phyloP scores from a whole-genome alignment of 345 rosid genomes.

The Mallotus nudiflorus region DNA sequence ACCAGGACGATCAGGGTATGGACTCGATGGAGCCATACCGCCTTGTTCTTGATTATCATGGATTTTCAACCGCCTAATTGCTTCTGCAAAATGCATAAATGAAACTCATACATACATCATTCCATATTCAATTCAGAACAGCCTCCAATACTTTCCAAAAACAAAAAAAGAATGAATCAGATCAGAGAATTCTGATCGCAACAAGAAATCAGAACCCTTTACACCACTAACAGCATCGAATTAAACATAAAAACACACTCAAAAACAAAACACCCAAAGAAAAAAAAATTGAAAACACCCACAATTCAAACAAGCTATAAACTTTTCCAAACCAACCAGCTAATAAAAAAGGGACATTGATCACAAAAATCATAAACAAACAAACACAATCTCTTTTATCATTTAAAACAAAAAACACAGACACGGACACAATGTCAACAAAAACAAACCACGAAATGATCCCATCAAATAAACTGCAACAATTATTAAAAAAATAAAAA shows the following conservation, averaged over 20 bases:
- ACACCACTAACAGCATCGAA: background rate
- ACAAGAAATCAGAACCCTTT: background rate
- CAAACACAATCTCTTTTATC: background rate
- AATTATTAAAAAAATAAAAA: background rate
- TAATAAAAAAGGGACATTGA: background rate
- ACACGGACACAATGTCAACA: too few species aligned
- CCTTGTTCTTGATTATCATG: conserved; percentile 46
- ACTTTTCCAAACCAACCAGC: conserved; percentile 8
- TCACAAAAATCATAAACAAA: background rate
- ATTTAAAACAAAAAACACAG: background rate
- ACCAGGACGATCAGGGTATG: conserved; percentile 77
- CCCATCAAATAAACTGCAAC: too few species aligned
- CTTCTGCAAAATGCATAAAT: conserved; percentile 39
- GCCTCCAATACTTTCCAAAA: conserved; percentile 13
- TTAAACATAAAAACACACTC: conserved; percentile 8
- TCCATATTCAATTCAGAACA: background rate
- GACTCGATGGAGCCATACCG: conserved; percentile 40
- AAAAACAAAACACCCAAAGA: background rate
- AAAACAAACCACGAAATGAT: background rate
- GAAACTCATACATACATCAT: background rate
- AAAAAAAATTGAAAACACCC: background rate
- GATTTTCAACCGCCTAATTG: conserved; percentile 53
- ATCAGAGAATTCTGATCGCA: background rate
- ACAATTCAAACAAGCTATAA: background rate
- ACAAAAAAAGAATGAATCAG: background rate